A percentile compares a stretch with the other conserved stretches of the same genome.
These are phyloP conservation scores for Colletotrichum plurivorum DNA, from an alignment of 2,329 filamentous ascomycete genomes.

Conservation along the genomic window DNA sequence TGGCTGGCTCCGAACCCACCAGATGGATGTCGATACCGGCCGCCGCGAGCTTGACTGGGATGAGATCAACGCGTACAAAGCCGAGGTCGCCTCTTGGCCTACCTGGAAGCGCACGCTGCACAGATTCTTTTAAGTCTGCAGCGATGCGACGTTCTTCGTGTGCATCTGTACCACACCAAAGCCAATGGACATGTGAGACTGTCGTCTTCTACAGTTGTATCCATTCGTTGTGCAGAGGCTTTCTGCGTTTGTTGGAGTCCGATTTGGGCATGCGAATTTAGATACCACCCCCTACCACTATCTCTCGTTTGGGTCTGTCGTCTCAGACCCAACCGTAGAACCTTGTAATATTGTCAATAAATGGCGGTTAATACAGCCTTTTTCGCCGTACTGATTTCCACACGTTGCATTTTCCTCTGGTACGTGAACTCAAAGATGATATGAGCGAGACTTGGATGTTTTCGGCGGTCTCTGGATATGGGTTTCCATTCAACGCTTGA, in stretches of 20 bases:
- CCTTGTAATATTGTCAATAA: neutral
- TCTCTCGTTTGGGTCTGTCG: neutral
- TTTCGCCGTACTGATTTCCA: neutral
- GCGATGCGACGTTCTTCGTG: neutral
- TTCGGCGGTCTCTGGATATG: too few relatives aligned
- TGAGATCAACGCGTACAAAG: conserved; percentile 37
- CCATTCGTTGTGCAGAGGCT: neutral
- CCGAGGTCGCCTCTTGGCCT: conserved; percentile 31
- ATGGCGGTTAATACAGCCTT: neutral
- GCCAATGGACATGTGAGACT: neutral
- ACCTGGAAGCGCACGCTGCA: conserved; percentile 38
- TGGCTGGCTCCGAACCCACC: conserved; percentile 40
- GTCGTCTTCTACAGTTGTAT: neutral
- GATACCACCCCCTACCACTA: conserved; percentile 13
- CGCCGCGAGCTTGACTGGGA: conserved; percentile 42
- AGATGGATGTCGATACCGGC: conserved; percentile 42
- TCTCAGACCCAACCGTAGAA: neutral
- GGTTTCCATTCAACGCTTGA: too few relatives aligned
- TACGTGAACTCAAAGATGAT: neutral
- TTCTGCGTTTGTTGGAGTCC: neutral
- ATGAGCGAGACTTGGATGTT: too few relatives aligned
- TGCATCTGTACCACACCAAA: neutral
- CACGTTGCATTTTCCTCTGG: neutral
- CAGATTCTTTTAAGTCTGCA: conserved; percentile 26
- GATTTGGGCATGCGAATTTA: neutral